phyloP scores from a whole-genome alignment of 371 early-diverging fungal species.

The Rhizopus stolonifer region DNA sequence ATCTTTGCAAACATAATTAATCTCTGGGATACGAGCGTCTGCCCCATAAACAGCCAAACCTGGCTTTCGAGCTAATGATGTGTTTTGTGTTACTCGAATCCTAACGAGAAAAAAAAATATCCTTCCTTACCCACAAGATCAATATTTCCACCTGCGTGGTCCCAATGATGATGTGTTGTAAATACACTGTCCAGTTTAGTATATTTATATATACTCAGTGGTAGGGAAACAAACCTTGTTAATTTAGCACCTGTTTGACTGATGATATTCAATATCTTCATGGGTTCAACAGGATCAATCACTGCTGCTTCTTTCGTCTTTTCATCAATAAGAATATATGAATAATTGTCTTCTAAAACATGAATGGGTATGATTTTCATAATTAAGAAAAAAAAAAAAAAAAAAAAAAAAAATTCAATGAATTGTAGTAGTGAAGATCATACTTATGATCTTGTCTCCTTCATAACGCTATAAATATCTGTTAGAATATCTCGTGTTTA shows the following conservation, averaged over 20 bases:
- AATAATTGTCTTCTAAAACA: slow-evolving; percentile 74
- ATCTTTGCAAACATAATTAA: slow-evolving; percentile 76
- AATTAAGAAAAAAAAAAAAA: no score
- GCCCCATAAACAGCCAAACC: slow-evolving; percentile 82
- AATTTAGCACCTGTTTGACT: slow-evolving; percentile 52
- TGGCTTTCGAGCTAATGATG: slow-evolving; percentile 52
- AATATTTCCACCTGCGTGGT: slow-evolving; percentile 83
- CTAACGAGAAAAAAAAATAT: neutral
- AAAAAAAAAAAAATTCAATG: no score
- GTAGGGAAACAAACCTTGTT: slow-evolving; percentile 29
- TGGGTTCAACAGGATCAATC: slow-evolving; percentile 63
- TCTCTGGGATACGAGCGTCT: slow-evolving; percentile 83
- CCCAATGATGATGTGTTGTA: slow-evolving; percentile 84
- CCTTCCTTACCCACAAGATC: slow-evolving; percentile 27
- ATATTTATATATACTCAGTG: slow-evolving; percentile 2
- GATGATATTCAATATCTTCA: slow-evolving; percentile 47
- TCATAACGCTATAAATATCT: no score
- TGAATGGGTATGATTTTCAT: slow-evolving; percentile 39
- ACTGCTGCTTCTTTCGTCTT: slow-evolving; percentile 57
- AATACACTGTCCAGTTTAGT: slow-evolving; percentile 45
- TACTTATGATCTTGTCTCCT: no score
- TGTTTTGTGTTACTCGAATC: slow-evolving; percentile 29
- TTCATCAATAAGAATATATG: slow-evolving; percentile 77
- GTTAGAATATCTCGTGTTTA: no score
- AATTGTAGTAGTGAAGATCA: no score